Evolutionary conservation across 2,329 filamentous ascomycete genomes (phyloP), one percentile per base, ranked within the genome.

Genomic region (Beauveria asiatica): DNA sequence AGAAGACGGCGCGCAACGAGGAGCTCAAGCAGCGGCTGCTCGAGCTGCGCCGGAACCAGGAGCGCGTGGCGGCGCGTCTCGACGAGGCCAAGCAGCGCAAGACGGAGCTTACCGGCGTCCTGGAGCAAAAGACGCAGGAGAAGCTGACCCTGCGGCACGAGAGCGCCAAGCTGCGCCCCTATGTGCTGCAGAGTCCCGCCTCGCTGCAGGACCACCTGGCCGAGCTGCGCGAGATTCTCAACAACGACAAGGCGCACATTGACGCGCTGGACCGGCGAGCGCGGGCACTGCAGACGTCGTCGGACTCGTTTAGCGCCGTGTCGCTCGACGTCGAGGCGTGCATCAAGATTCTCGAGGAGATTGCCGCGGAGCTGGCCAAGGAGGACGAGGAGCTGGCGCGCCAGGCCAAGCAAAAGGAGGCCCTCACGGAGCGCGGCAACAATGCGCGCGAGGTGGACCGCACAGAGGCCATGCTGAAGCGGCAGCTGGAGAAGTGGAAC

Each of bases 371-470:
- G 71, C 76, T 99, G 5, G 78, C 85, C 50, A 95, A 93, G 72
- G 93, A 97, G 73, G 93, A 97, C 50, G 92, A 97, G 61, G 92
- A 96, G 72, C 84, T 90, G 66, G 82, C 86, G 9, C 85, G 89
- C 63, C 93, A 92, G 60, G 82, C 86, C 10, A 85, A 86, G 69
- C 93, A 97, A 70, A 83, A 88, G 59, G 94, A 99, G 66, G 90
- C 90, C 2, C 83, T 99, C 5, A 88, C 89, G 2, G 92, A 97
- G 70, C 84, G 91, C 61, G 89, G 89, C 52, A 95, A 94, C 67
- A 95, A 90, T 67, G 92, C 95, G 19, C 85, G 90, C 63, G 92
- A 97, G 72, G 89, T 97, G 4, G 94, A 97, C 73, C 83, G 93
- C 62, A 89, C 90, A 19, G 92, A 97, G 76, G 83, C 86, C 19